These are phyloP conservation scores for Candida lessepsii DNA, from an alignment of 805 yeast genomes.

Conservation along the genomic window DNA sequence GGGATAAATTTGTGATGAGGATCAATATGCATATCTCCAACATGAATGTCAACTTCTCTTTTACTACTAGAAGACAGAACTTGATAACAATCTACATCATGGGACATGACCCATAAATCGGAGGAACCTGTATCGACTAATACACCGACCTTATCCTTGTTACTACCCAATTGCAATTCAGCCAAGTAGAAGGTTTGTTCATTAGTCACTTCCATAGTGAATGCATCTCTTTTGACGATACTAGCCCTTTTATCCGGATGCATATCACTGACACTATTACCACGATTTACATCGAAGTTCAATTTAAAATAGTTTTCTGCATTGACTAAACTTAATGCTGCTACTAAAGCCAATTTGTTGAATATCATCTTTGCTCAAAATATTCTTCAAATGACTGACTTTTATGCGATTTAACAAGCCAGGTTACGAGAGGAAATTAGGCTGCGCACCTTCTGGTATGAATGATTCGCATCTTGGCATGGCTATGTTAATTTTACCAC, in stretches of 20 bases:
- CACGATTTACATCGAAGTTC: conserved; percentile 15
- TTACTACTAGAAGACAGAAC: conserved; percentile 1
- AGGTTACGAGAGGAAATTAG: too few species aligned
- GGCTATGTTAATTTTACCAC: too few species aligned
- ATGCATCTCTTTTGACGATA: conserved; percentile 13
- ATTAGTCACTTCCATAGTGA: conserved; percentile 19
- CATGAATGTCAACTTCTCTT: conserved; percentile 12
- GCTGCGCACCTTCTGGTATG: too few species aligned
- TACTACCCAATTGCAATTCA: conserved; percentile 29
- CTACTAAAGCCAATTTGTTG: neutral
- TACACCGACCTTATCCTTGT: conserved; percentile 26
- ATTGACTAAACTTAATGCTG: neutral
- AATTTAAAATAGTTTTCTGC: conserved; percentile 10
- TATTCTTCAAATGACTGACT: too few species aligned
- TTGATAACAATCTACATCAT: conserved; percentile 24
- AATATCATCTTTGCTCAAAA: neutral
- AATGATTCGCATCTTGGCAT: too few species aligned
- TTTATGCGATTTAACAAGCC: too few species aligned
- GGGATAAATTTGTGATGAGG: neutral
- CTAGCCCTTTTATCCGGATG: conserved; percentile 7
- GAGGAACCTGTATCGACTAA: conserved; percentile 44
- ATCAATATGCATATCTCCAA: conserved; percentile 8
- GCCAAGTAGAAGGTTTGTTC: conserved; percentile 30
- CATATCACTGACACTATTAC: conserved; percentile 13
- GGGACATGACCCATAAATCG: conserved; percentile 42